Evolutionary conservation across 169 alveolate genomes (phyloP).

Genomic region (Theileria parva): DNA sequence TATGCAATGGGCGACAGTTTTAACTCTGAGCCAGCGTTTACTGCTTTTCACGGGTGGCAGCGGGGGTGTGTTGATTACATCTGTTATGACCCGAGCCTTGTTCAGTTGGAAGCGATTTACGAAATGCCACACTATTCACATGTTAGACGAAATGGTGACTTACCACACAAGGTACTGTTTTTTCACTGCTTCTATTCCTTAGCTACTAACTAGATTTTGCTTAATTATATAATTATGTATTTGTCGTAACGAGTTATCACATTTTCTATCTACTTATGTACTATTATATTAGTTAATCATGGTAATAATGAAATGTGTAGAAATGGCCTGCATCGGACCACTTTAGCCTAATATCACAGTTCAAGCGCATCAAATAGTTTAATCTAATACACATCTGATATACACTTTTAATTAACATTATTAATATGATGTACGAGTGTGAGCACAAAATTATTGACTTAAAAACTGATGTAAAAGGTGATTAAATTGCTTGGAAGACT

Average conservation of each 20-base stretch:
- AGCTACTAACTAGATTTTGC: too few species aligned
- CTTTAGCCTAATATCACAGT: slow-evolving; percentile 62
- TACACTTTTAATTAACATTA: background rate
- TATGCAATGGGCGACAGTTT: slow-evolving; percentile 46
- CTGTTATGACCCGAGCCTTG: slow-evolving; percentile 67
- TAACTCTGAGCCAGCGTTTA: slow-evolving; percentile 73
- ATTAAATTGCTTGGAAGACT: slow-evolving; percentile 28
- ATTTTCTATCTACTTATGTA: too few species aligned
- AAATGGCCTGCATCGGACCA: slow-evolving; percentile 69
- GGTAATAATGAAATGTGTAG: slow-evolving; percentile 5
- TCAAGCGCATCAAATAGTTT: slow-evolving; percentile 24
- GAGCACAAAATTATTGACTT: background rate
- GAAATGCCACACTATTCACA: slow-evolving; percentile 60
- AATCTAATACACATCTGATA: background rate
- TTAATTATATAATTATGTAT: too few species aligned
- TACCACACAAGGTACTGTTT: slow-evolving; percentile 55
- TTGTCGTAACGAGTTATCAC: too few species aligned
- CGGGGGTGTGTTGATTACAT: slow-evolving; percentile 83
- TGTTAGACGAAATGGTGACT: slow-evolving; percentile 50
- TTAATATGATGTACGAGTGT: background rate
- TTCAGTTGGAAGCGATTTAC: slow-evolving; percentile 61
- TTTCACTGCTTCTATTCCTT: too few species aligned
- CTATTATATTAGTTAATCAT: too few species aligned
- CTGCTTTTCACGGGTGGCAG: slow-evolving; percentile 85
- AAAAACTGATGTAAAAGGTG: slow-evolving; percentile 45